phyloP scores from a whole-genome alignment of 768 basidiomycete genomes.

The Gyrodon lividus region DNA sequence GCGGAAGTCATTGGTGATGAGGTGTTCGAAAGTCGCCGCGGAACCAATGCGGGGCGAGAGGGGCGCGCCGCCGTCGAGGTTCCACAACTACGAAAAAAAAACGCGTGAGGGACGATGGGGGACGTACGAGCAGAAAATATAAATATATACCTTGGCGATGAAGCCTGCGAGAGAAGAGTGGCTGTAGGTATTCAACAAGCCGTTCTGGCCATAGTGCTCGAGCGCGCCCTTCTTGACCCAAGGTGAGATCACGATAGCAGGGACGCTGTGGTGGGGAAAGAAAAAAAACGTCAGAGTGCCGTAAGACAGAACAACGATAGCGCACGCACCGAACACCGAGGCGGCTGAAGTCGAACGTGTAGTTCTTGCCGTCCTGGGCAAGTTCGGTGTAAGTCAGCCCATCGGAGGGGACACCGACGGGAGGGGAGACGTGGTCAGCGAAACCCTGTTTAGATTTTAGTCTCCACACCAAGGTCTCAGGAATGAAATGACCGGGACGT shows the following conservation, averaged over 20 bases:
- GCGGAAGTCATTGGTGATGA: slow-evolving; percentile 22
- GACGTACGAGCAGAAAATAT: neutral
- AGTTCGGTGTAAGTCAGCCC: slow-evolving; percentile 22
- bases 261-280: slow-evolving; percentile 8
- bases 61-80: slow-evolving; percentile 21
- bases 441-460: slow-evolving; percentile 15
- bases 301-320: neutral
- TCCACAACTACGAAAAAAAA: slow-evolving; percentile 17
- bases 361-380: slow-evolving; percentile 16
- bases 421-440: slow-evolving; percentile 25
- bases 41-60: slow-evolving; percentile 22
- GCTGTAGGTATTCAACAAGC: slow-evolving; percentile 12
- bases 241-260: slow-evolving; percentile 22
- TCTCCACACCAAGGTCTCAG: neutral
- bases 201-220: slow-evolving; percentile 7
- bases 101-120: neutral
- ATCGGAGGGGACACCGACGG: slow-evolving; percentile 21
- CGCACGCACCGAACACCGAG: slow-evolving; percentile 23
- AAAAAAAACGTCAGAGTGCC: neutral
- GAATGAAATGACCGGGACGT: neutral
- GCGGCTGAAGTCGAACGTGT: slow-evolving; percentile 24
- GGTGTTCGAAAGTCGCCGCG: slow-evolving; percentile 24
- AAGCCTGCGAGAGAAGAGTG: slow-evolving; percentile 23
- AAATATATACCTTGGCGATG: slow-evolving; percentile 17
- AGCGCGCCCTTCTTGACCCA: slow-evolving; percentile 24